Conservation (phyloP, 805 yeast genomes). For the Brettanomyces custersianus region DNA sequence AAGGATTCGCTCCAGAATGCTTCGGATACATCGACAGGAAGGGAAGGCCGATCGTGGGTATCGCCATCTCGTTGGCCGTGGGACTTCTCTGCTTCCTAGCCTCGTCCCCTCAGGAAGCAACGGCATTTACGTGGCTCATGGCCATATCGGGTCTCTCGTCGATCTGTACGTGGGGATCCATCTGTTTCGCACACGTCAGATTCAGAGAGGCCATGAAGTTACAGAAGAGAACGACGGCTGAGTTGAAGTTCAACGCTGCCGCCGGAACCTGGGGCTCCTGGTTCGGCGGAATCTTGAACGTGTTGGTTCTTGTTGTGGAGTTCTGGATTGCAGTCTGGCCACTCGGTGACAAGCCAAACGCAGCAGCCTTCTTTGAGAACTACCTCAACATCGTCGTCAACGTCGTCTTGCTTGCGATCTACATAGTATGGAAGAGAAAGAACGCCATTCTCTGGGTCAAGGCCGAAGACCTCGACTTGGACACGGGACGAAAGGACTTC, state of each 20-base stretch:
- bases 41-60: constrained; percentile 67
- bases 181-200: constrained; percentile 53
- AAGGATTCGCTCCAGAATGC: constrained; percentile 49
- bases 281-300: constrained; percentile 46
- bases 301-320: constrained; percentile 54
- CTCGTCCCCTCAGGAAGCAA: constrained; percentile 41
- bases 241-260: constrained; percentile 54
- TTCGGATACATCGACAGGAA: constrained; percentile 57
- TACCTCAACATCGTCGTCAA: constrained; percentile 55
- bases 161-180: constrained; percentile 65
- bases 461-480: constrained; percentile 42
- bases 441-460: constrained; percentile 35
- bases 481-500: constrained; percentile 46
- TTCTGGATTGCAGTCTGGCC: constrained; percentile 76
- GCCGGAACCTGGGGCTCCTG: constrained; percentile 56
- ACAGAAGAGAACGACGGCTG: constrained; percentile 55
- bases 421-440: constrained; percentile 27
- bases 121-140: constrained; percentile 62
- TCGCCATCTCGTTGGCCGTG: constrained; percentile 37
- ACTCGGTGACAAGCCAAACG: constrained; percentile 36
- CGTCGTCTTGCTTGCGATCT: constrained; percentile 31
- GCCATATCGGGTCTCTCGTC: constrained; percentile 64
- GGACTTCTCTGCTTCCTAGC: constrained; percentile 52
- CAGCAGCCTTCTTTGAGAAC: constrained; percentile 46
- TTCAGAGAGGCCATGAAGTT: constrained; percentile 52